phyloP scores from a whole-genome alignment of 805 yeast genomes.

The Brettanomyces sp. region DNA sequence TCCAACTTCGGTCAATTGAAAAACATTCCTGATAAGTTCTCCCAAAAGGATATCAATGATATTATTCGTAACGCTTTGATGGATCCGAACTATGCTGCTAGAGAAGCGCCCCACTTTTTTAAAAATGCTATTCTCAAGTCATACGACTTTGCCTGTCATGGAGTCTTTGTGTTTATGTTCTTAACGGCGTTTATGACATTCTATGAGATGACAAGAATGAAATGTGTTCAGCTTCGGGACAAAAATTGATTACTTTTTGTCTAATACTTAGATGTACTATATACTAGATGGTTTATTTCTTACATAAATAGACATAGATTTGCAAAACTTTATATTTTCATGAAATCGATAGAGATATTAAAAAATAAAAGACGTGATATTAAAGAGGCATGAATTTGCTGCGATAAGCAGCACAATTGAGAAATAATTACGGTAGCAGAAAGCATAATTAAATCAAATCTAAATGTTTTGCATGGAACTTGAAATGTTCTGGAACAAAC shows the following conservation, averaged over 20 bases:
- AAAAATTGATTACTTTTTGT: too few relatives aligned
- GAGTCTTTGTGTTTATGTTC: slow-evolving; percentile 37
- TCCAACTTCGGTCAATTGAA: slow-evolving; percentile 8
- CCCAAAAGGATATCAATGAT: slow-evolving; percentile 5
- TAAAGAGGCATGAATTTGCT: too few relatives aligned
- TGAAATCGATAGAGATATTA: too few relatives aligned
- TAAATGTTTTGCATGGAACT: slow-evolving; percentile 56
- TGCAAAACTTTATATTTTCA: too few relatives aligned
- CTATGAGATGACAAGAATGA: background rate
- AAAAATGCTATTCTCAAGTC: slow-evolving; percentile 36
- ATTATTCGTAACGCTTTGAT: slow-evolving; percentile 11
- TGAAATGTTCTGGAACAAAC: slow-evolving; percentile 76
- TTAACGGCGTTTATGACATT: slow-evolving; percentile 6
- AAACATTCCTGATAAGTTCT: slow-evolving; percentile 12
- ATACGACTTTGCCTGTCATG: slow-evolving; percentile 42
- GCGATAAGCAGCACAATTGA: too few relatives aligned
- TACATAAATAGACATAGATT: slow-evolving; percentile 12
- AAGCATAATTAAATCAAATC: too few relatives aligned
- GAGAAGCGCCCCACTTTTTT: slow-evolving; percentile 20
- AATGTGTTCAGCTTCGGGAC: too few relatives aligned
- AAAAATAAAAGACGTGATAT: too few relatives aligned
- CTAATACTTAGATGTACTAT: too few relatives aligned
- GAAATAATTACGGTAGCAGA: too few relatives aligned
- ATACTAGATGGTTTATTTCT: too few relatives aligned
- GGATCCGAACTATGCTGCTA: slow-evolving; percentile 17